Base-by-base conservation (phyloP, 768 basidiomycete genomes). In the Boletus vinaceobasis region DNA sequence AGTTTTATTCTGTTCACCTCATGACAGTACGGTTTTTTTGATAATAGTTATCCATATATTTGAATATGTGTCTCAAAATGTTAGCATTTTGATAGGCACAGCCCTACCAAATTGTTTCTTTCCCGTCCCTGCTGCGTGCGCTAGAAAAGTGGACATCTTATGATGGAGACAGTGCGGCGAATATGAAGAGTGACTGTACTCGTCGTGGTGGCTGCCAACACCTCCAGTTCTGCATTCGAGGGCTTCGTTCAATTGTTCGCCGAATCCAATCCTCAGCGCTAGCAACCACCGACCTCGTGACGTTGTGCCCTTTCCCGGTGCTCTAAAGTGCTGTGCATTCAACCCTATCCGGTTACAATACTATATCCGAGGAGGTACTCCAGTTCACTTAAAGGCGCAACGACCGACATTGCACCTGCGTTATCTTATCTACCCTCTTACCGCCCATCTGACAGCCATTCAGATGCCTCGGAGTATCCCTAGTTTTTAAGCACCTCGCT, bases 21-120 rank as follows among this genome's bases (percentile, higher is more conserved):
- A 17, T 17, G 23, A 39, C 35, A 9, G 8, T 6, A 27, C 35
- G 17, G n/a, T 52, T 51, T 55, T 40, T 36, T 14, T 48, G 54
- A 46, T 56, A 63, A 56, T 44, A 19, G 52, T 64, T 66, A 60
- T 51, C 56, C 43, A 13, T 40, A 37, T 44, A 54, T 54, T 48
- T 37, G 40, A 59, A 35, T 32, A 19, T 51, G 29, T 29, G 47
- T 38, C 19, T 51, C 44, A 33, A 54, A 60, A 63, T 66, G 52
- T 61, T 55, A 65, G 47, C 50, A 59, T 56, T 65, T 55, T 32
- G 26, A 44, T 55, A 53, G 32, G 40, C 51, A 54, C 42, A 44
- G 58, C 46, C 42, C 26, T 32, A 15, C 3, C 2, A 17, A 5
- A 21, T 23, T 14, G 13, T 17, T 35, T 55, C 21, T 39, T 26